Evolutionary conservation across 768 basidiomycete species (phyloP).

Genomic region (Hygrocybe coccinea): DNA sequence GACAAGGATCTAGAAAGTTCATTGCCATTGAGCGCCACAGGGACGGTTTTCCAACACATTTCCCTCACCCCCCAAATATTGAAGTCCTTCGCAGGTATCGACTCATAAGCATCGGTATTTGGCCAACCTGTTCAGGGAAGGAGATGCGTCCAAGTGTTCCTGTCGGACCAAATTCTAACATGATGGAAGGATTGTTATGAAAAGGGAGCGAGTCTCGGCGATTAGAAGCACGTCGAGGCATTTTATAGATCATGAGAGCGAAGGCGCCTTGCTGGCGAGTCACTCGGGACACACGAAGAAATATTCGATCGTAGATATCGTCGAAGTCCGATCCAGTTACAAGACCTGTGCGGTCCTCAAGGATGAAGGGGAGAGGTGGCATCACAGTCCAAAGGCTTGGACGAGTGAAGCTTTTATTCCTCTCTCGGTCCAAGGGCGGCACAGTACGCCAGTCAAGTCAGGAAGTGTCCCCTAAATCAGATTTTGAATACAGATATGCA

Average conservation of each 20-base stretch:
- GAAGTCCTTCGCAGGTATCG: constrained; percentile 60
- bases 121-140: constrained; percentile 41
- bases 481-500: neutral
- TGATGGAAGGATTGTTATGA: constrained; percentile 47
- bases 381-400: neutral
- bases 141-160: constrained; percentile 57
- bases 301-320: constrained; percentile 73
- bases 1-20: constrained; percentile 50
- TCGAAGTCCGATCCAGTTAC: constrained; percentile 60
- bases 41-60: constrained; percentile 4
- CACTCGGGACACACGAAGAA: constrained; percentile 54
- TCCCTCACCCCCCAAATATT: constrained; percentile 60
- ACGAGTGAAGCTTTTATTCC: neutral
- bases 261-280: constrained; percentile 34
- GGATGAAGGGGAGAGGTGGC: constrained; percentile 32
- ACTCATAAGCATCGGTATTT: constrained; percentile 51
- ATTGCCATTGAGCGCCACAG: constrained; percentile 1
- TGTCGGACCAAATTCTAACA: constrained; percentile 56
- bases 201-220: constrained; percentile 52
- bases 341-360: constrained; percentile 65
- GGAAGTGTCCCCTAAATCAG: neutral
- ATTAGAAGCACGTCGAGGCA: constrained; percentile 59
- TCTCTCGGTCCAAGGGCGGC: neutral
- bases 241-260: constrained; percentile 57
- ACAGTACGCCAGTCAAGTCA: neutral